Base-by-base conservation (phyloP, 176 grass and related monocot genomes). In the Carex littledalei region DNA sequence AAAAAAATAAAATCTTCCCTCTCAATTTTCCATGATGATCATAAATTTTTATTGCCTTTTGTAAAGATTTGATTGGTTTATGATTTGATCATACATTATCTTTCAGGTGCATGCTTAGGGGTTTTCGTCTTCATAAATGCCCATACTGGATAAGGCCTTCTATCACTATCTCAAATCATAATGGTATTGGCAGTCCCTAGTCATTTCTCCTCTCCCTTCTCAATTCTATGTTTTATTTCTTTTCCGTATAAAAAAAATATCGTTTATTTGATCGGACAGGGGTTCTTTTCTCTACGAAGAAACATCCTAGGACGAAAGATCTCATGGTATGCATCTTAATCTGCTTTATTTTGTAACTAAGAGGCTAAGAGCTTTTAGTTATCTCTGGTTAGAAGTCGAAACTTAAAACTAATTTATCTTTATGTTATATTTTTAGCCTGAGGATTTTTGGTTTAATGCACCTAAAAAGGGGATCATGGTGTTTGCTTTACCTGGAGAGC, bases 401-500 rank as follows among this genome's bases (percentile, higher is more conserved):
- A 76, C 47, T 67, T 82, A 66, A 21, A 67, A 18, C 58, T 81
- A 63, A 91, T 70, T 7, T 84, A 84, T 86, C 24, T 84, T 87
- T 84, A 56, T 69, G 47, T 70, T 85, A 55, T 92, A n/a, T 89
- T 94, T 94, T 91, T 87, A 96, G 97, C 97, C 93, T 79, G 97
- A 99, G 91, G 97, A 99, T 92, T 96, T 92, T 71, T 99, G 97
- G 97, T 99, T 99, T 86, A 95, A 84, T 86, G 93, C 97, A 85
- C 97, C 93, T 82, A 99, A 90, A 83, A 99, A 94, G 85, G 97
- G 93, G 49, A 94, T 99, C 60, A 95, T 99, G 93, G 97, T 99
- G 67, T 99, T 99, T 84, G 97, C 93, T 50, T 91, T 99, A 80
- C 97, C 97, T 6, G 93, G 97, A 24, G 97, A 99, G 64, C 93